A percentile compares a stretch with the other conserved stretches of the same genome.
These are phyloP conservation scores for Thymus quinquecostatus DNA, from an alignment of 257 asterid genomes.

Conservation along the genomic window DNA sequence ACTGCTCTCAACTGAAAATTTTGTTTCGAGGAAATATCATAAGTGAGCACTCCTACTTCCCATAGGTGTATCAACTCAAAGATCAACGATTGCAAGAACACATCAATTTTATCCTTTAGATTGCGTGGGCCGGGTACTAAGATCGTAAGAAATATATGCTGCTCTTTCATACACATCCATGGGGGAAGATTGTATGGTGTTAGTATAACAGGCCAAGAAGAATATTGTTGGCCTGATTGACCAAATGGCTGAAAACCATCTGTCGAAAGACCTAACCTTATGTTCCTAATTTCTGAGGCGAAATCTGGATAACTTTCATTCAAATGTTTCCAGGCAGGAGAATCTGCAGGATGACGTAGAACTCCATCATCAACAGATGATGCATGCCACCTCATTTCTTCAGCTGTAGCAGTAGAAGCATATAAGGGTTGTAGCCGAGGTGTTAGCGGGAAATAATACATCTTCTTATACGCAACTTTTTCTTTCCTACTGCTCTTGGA, in stretches of 20 bases:
- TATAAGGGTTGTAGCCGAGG: background rate
- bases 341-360: background rate
- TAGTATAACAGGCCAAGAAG: background rate
- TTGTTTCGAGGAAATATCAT: background rate
- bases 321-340: background rate
- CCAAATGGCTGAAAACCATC: constrained; percentile 13
- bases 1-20: background rate
- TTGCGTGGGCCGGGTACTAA: too few species aligned
- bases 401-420: background rate
- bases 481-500: background rate
- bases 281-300: background rate
- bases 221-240: constrained; percentile 5
- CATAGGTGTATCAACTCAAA: too few species aligned
- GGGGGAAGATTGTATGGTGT: background rate
- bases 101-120: too few species aligned
- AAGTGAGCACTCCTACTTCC: background rate
- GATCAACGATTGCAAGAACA: too few species aligned
- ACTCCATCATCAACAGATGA: background rate
- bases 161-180: too few species aligned
- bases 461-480: background rate
- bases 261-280: background rate
- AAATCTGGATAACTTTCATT: background rate
- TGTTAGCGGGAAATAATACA: background rate
- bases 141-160: too few species aligned
- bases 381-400: background rate